Base-by-base conservation (phyloP, 176 grass and related monocot genomes). In the Miscanthus lutarioriparius region DNA sequence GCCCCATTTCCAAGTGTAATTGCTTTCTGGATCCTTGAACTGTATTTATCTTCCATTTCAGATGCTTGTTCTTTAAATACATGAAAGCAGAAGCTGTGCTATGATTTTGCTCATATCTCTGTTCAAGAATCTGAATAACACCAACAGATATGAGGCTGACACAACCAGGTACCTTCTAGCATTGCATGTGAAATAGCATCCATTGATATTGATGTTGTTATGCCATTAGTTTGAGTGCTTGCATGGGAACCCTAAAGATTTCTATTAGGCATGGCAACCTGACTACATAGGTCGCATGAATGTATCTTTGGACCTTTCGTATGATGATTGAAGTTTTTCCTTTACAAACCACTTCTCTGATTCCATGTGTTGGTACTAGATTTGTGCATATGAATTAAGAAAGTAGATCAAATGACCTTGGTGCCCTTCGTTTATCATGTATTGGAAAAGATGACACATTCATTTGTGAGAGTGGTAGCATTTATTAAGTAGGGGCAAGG, bases 151-250 rank as follows among this genome's bases (percentile, higher is more conserved):
- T 80, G 67, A 64, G 70, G 8, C 72, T 70, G 26, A 44, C 39
- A 72, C 12, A 84, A 70, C 4, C 64, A 71, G 76, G 9, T 80
- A 47, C 14, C 41, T 28, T 19, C 12, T 35, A 63, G 19, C 28
- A 75, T 68, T 58, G 37, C 80, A 17, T 41, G 3, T 41, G 35
- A 71, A 58, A 30, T 81, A 70, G 8, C 13, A 19, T 53, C 5
- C 23, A 39, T 22, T 81, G 64, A 53, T 53, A 53, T 48, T 25
- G 51, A 23, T 1, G 10, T 83, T 43, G 23, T 66, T 68, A 64
- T 5, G 25, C 23, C 68, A 74, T 45, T 78, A 74, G 43, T 74
- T 41, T 64, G 8, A 72, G 23, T 86, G 65, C 44, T 82, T 86
- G 20, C 73, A 66, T 51, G 8, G 64, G 19, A 25, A 44, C 36